phyloP scores from a whole-genome alignment of 495 filamentous ascomycete genomes.

The Aspergillus affinis region DNA sequence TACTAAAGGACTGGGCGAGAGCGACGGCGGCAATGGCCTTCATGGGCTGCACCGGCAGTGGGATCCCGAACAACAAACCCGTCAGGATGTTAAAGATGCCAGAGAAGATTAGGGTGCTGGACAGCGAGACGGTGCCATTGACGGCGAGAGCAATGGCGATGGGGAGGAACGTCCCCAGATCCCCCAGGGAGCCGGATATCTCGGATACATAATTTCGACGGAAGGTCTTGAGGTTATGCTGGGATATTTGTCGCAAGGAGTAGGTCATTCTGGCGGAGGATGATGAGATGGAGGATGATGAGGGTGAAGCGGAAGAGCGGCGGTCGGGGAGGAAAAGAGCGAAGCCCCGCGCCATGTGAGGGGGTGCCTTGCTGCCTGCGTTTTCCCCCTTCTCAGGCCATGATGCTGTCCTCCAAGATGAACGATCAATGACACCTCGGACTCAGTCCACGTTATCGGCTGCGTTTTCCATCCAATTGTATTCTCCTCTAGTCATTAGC shows the following conservation, averaged over 20 bases:
- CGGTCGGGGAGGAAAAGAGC: not conserved
- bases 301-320: not conserved
- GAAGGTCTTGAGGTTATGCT: constrained; percentile 43
- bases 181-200: constrained; percentile 86
- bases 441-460: too few relatives aligned
- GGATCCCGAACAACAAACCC: constrained; percentile 79
- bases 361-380: not conserved
- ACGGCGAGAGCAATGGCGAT: constrained; percentile 80
- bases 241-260: constrained; percentile 33
- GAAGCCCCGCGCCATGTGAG: not conserved
- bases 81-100: constrained; percentile 84
- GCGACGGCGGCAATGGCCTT: constrained; percentile 90
- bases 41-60: constrained; percentile 85
- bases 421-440: too few relatives aligned
- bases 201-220: constrained; percentile 65
- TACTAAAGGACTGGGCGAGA: constrained; percentile 63
- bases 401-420: too few relatives aligned
- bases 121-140: constrained; percentile 72
- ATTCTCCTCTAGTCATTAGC: too few relatives aligned
- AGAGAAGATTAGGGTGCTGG: constrained; percentile 82
- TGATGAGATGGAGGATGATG: not conserved
- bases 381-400: not conserved
- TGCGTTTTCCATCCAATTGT: not conserved
- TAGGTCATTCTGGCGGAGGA: constrained; percentile 27
- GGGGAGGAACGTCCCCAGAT: constrained; percentile 88